Base-by-base conservation (phyloP, 805 yeast genomes). In the Kazachstania africana region DNA sequence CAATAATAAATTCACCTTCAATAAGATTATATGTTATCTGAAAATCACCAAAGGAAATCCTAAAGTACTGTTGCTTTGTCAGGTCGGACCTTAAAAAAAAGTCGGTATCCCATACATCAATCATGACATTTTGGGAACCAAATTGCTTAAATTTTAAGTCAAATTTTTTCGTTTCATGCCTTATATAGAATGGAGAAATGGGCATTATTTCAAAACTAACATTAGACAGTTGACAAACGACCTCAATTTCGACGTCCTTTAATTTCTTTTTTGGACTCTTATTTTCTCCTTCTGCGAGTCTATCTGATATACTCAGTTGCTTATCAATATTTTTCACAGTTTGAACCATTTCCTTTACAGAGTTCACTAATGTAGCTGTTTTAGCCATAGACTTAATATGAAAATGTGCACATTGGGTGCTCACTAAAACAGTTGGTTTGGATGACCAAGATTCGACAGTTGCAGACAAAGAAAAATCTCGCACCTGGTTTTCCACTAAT, bases 61-160 rank as follows among this genome's bases (percentile, higher is more conserved):
- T 46, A 24, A 42, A 38, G 27, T 48, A 48, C 12, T 48, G 50
- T 24, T 48, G 52, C 9, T 44, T 43, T 2, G 53, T 46, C 23
- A 46, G 43, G 22, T 47, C 42, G 1, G 55, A 50, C 13, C 41
- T 47, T 16, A 48, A 28, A 26, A 34, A 40, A 6, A 48, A 26
- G 34, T 49, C 50, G 4, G 47, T 37, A 28, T 48, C 51, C 43
- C 48, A 36, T 4, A 48, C 28, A 22, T 39, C 42, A 3, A 50
- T 10, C 14, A 40, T 25, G 3, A 45, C 12, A n/a, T 38, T 42
- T 26, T 36, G 40, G 6, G 35, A 27, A 12, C 36, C 45, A 15
- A 24, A 36, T 17, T 35, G 39, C 23, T 45, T 47, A 12, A 41
- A 37, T 10, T 35, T 33, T 5, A 48, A 12, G 6, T 46, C 40